Evolutionary conservation across 352 stramenopile species (phyloP), one percentile per base, ranked within the genome.

Genomic region (Peronospora farinosa): DNA sequence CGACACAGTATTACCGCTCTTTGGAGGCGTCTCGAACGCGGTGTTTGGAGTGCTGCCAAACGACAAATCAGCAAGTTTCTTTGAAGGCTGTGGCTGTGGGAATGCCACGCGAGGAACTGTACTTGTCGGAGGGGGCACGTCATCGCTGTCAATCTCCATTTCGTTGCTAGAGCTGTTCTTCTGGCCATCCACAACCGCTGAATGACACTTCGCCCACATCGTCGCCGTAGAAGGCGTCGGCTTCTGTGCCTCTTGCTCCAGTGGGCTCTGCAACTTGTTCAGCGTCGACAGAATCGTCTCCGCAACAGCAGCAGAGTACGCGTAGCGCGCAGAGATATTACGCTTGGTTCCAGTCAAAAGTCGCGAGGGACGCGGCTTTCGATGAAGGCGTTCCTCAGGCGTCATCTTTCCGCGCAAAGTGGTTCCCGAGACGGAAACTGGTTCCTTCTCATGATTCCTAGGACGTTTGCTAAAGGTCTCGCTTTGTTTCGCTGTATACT

Each of bases 181-280:
- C 7, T 70, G 35, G 15, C 67, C 54, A 3, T 83, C 69, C 7
- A 65, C 53, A 17, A 88, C 17, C 5, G 83, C 73, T 8, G 91
- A 53, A n/a, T 91, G 74, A 47, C 90, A 88, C 47, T 92, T 94
- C 0, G 78, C 77, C 84, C 84, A 94, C 9, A 81, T 91, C 57
- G 89, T 54, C 23, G 81, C 88, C 25, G 77, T 89, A 9, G 76
- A 86, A 11, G 78, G 77, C 17, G 72, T 85, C 10, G 83, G 83
- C 42, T 92, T 89, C 41, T 75, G 69, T 0, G 74, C 64, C 57
- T 91, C 78, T 25, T 65, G 63, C 30, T 85, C 73, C n/a, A 94
- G 47, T 21, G 83, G 83, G 19, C 69, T 86, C 54, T 94, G 74
- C 25, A 92, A 65, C 55, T 88, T 89, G 53, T 88, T 89, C 31